Conservation (phyloP, 1,139 yeast species). For the Blastobotrys petasosporus region DNA sequence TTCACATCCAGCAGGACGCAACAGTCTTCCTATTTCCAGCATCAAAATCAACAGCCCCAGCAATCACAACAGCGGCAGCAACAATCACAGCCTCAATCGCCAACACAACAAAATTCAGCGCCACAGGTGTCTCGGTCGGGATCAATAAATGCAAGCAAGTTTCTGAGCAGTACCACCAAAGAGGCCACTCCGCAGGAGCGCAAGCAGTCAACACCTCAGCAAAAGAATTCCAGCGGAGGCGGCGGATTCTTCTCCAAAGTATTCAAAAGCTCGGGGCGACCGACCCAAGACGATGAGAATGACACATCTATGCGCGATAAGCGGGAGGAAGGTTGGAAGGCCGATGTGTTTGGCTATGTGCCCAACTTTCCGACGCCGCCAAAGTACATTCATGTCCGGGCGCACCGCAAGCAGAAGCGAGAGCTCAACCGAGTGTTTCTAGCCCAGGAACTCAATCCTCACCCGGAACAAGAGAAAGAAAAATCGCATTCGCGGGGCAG, state of each 20-base stretch:
- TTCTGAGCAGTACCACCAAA: background rate
- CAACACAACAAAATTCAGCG: background rate
- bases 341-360: conserved; percentile 31
- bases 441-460: conserved; percentile 61
- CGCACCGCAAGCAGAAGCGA: conserved; percentile 31
- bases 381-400: conserved; percentile 35
- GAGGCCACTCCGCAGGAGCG: background rate
- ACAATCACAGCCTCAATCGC: background rate
- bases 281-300: conserved; percentile 24
- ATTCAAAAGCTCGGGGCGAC: conserved; percentile 22
- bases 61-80: conserved; percentile 3
- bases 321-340: conserved; percentile 34
- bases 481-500: background rate
- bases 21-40: background rate
- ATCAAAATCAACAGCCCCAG: background rate
- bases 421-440: conserved; percentile 56
- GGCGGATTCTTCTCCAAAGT: conserved; percentile 20
- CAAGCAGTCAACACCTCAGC: background rate
- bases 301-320: conserved; percentile 15
- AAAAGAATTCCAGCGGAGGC: background rate
- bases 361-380: conserved; percentile 31
- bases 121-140: background rate
- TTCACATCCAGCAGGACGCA: background rate
- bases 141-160: conserved; percentile 2
- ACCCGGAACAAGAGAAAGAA: conserved; percentile 4